These are phyloP conservation scores for Podospora sp. DNA, from an alignment of 495 filamentous ascomycete species.

Conservation along the genomic window DNA sequence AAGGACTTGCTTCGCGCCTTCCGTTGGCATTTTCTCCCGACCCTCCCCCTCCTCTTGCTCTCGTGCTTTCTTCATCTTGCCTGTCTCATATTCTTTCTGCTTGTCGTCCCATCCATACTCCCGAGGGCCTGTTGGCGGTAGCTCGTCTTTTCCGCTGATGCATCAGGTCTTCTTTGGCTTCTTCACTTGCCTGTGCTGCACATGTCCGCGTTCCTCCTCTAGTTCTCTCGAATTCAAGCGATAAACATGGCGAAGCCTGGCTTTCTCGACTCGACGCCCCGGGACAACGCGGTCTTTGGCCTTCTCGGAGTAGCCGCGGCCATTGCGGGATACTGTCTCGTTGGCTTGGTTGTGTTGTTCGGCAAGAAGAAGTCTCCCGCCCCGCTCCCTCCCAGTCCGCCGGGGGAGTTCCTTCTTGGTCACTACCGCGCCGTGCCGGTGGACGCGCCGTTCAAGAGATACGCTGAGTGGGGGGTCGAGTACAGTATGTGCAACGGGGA, in stretches of 20 bases:
- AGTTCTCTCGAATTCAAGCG: background rate
- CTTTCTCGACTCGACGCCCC: background rate
- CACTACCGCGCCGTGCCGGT: constrained; percentile 44
- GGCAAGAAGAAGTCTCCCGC: constrained; percentile 1
- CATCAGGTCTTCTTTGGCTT: too few species aligned
- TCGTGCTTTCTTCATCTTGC: background rate
- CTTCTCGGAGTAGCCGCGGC: constrained; percentile 9
- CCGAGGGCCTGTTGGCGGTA: too few species aligned
- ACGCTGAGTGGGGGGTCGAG: constrained; percentile 44
- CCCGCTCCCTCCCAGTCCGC: constrained; percentile 44
- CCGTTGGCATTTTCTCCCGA: background rate
- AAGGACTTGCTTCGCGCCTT: background rate
- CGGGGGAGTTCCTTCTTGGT: constrained; percentile 44
- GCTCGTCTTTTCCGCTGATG: too few species aligned
- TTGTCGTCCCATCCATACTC: too few species aligned
- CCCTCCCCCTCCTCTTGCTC: background rate
- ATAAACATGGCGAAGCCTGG: background rate
- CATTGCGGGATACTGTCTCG: constrained; percentile 1
- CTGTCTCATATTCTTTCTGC: background rate
- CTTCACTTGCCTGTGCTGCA: too few species aligned
- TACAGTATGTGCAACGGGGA: constrained; percentile 35
- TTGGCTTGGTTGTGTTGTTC: background rate
- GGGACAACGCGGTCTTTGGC: background rate
- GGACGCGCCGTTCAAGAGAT: constrained; percentile 45
- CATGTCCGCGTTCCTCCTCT: too few species aligned